Conservation (phyloP, 371 early-diverging fungal species). For the Mucor plumbeus region DNA sequence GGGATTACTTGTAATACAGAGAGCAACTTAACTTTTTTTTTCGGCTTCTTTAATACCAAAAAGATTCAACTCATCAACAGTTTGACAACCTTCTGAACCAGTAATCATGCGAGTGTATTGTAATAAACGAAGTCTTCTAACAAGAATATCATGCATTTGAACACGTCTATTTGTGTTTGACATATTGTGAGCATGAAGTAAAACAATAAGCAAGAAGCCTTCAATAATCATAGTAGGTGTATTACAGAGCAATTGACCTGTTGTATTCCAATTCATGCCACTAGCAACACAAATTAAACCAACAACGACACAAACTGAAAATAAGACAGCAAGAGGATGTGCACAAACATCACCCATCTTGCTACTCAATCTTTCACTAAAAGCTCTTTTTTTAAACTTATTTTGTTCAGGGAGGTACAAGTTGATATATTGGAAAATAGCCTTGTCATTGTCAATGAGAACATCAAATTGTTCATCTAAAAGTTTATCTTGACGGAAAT, state of each 20-base stretch:
- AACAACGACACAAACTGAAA: slow-evolving; percentile 13
- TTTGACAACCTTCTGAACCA: neutral
- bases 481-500: slow-evolving; percentile 22
- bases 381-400: neutral
- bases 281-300: slow-evolving; percentile 25
- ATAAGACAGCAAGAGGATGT: slow-evolving; percentile 13
- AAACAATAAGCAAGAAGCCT: slow-evolving; percentile 30
- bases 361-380: slow-evolving; percentile 13
- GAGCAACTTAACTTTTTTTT: neutral
- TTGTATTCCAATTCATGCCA: slow-evolving; percentile 26
- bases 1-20: too few relatives aligned
- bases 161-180: slow-evolving; percentile 20
- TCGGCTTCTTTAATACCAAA: neutral
- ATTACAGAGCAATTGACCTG: slow-evolving; percentile 30
- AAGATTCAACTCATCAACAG: neutral
- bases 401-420: slow-evolving; percentile 9
- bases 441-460: slow-evolving; percentile 11
- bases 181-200: slow-evolving; percentile 30
- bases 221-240: slow-evolving; percentile 34
- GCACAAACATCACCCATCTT: slow-evolving; percentile 26
- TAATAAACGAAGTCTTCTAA: slow-evolving; percentile 18
- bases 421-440: slow-evolving; percentile 21
- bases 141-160: slow-evolving; percentile 23
- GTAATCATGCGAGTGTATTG: slow-evolving; percentile 7
- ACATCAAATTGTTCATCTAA: slow-evolving; percentile 25